Evolutionary conservation across 1,139 yeast genomes (phyloP).

Genomic region (Arxiozyma slooffiae): DNA sequence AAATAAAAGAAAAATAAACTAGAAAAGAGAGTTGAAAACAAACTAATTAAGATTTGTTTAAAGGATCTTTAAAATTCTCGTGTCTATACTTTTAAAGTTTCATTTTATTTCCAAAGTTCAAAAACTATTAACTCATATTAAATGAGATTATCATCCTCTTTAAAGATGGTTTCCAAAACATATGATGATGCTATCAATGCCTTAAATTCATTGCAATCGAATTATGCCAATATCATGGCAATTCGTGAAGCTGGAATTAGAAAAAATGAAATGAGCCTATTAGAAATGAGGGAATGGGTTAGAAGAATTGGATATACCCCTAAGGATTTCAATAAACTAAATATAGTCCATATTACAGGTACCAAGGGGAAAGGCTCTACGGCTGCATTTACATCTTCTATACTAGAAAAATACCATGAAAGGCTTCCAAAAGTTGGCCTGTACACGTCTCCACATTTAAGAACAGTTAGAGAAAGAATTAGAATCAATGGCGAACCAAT

Average conservation of each 20-base stretch:
- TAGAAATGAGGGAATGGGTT: constrained; percentile 88
- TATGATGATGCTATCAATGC: constrained; percentile 71
- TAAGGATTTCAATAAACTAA: constrained; percentile 58
- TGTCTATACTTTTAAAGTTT: neutral
- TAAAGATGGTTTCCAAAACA: constrained; percentile 21
- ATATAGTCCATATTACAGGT: constrained; percentile 87
- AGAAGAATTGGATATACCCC: constrained; percentile 74
- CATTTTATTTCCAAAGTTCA: too few relatives aligned
- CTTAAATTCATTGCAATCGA: constrained; percentile 80
- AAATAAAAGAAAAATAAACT: too few relatives aligned
- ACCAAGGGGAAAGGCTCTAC: constrained; percentile 98
- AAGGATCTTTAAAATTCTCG: too few relatives aligned
- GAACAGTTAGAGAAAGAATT: constrained; percentile 85
- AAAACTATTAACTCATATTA: neutral
- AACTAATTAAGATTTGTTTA: too few relatives aligned
- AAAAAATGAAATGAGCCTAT: constrained; percentile 61
- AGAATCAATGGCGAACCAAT: constrained; percentile 82
- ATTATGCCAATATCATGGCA: constrained; percentile 82
- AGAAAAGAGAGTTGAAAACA: neutral
- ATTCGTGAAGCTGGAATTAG: constrained; percentile 61
- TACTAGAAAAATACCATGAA: constrained; percentile 51
- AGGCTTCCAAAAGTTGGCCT: constrained; percentile 56
- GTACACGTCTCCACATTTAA: constrained; percentile 91
- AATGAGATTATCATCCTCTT: constrained; percentile 15
- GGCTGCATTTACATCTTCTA: constrained; percentile 85